Evolutionary conservation across 495 filamentous ascomycete species (phyloP).

Genomic region (Hypoxylon perforatum): DNA sequence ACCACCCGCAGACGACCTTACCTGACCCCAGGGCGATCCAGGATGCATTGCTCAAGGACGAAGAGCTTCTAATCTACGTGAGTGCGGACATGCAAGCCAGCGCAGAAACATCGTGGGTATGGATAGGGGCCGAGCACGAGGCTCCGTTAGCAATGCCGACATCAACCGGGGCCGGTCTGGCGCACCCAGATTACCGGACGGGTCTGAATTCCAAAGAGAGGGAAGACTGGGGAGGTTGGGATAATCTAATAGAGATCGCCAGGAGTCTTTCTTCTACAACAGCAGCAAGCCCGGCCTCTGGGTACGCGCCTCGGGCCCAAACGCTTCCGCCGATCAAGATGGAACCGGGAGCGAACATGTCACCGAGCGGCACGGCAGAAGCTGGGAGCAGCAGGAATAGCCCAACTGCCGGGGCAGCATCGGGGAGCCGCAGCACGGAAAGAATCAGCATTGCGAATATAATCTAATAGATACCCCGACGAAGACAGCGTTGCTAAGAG

Average conservation of each 20-base stretch:
- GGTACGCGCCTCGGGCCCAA: slow-evolving; percentile 34
- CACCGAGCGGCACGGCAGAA: slow-evolving; percentile 47
- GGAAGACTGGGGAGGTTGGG: slow-evolving; percentile 68
- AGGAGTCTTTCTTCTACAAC: slow-evolving; percentile 41
- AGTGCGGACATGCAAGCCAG: slow-evolving; percentile 92
- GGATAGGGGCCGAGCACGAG: slow-evolving; percentile 73
- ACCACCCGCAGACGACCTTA: slow-evolving; percentile 36
- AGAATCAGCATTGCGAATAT: slow-evolving; percentile 86
- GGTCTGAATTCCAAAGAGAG: slow-evolving; percentile 60
- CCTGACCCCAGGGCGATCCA: slow-evolving; percentile 45
- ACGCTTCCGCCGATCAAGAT: slow-evolving; percentile 48
- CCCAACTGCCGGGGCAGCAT: slow-evolving; percentile 49
- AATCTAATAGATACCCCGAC: slow-evolving; percentile 58
- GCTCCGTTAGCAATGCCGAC: slow-evolving; percentile 34
- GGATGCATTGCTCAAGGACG: slow-evolving; percentile 75
- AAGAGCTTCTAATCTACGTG: slow-evolving; percentile 89
- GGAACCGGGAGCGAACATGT: slow-evolving; percentile 45
- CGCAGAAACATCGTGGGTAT: slow-evolving; percentile 84
- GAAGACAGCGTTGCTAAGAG: background rate
- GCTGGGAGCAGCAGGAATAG: slow-evolving; percentile 50
- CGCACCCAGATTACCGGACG: slow-evolving; percentile 41
- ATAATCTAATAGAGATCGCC: slow-evolving; percentile 55
- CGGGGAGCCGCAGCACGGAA: slow-evolving; percentile 57
- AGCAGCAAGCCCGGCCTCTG: slow-evolving; percentile 34
- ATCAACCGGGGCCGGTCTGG: slow-evolving; percentile 35